Evolutionary conservation across 2,329 filamentous ascomycete species (phyloP).

Genomic region (Aureobasidium sp.): DNA sequence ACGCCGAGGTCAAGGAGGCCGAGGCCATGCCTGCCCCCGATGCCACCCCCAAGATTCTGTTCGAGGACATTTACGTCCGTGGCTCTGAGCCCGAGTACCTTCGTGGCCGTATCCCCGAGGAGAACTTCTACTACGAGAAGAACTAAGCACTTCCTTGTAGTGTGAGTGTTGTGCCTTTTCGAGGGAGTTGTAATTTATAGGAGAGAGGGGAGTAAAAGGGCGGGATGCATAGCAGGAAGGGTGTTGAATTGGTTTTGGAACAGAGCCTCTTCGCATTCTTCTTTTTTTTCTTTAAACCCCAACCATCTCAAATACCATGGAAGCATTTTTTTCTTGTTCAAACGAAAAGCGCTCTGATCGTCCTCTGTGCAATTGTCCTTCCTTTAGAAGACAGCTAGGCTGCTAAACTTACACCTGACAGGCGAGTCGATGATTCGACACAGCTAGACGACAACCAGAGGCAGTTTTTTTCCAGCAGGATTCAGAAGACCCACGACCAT

Average conservation of each 20-base stretch:
- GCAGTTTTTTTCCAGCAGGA: too few species aligned
- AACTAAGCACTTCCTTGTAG: background rate
- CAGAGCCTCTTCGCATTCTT: background rate
- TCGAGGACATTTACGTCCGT: conserved; percentile 90
- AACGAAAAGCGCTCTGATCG: background rate
- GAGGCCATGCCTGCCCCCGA: conserved; percentile 84
- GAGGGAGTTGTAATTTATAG: background rate
- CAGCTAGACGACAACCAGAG: too few species aligned
- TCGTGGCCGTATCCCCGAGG: conserved; percentile 79
- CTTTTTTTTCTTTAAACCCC: background rate
- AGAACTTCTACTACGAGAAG: conserved; percentile 72
- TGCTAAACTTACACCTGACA: too few species aligned
- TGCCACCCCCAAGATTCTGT: conserved; percentile 72
- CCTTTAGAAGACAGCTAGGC: too few species aligned
- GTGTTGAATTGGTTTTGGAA: background rate
- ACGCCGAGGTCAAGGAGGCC: conserved; percentile 81
- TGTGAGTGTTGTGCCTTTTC: background rate
- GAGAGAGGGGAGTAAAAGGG: background rate
- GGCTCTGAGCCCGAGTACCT: conserved; percentile 84
- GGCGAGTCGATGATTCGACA: too few species aligned
- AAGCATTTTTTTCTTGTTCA: background rate
- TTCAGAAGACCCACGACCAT: too few species aligned
- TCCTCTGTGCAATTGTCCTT: too few species aligned
- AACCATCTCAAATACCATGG: background rate
- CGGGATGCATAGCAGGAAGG: background rate